phyloP scores from a whole-genome alignment of 306 rosid genomes.

The Myrica gale region DNA sequence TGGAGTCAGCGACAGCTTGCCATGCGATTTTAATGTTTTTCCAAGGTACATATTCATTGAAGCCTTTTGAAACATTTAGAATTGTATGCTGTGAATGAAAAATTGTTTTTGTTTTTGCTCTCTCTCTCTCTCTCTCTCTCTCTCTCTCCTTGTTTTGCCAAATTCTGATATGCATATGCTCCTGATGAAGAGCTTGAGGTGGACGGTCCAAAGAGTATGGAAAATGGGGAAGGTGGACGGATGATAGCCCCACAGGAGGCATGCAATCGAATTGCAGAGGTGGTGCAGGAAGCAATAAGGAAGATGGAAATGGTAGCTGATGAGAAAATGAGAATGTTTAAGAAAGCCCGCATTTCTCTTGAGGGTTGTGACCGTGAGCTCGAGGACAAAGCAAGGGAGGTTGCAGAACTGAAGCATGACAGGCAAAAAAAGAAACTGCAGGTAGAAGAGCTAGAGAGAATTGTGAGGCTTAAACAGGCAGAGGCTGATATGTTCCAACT shows the following conservation, averaged over 20 bases:
- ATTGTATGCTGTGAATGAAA: background rate
- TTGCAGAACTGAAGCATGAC: constrained; percentile 70
- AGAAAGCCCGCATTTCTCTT: constrained; percentile 85
- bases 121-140: background rate
- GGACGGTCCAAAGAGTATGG: constrained; percentile 68
- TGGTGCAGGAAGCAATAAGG: constrained; percentile 89
- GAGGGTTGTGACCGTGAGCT: constrained; percentile 85
- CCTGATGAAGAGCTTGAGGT: constrained; percentile 77
- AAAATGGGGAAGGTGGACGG: constrained; percentile 84
- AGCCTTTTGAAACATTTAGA: constrained; percentile 2
- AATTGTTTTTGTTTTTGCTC: background rate
- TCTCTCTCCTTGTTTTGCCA: background rate
- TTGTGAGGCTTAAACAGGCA: constrained; percentile 89
- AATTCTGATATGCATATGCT: constrained; percentile 22
- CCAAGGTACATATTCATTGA: constrained; percentile 54
- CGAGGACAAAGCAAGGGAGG: constrained; percentile 87
- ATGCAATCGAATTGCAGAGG: constrained; percentile 88
- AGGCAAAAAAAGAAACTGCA: constrained; percentile 82
- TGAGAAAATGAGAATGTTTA: constrained; percentile 93
- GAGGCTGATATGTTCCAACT: constrained; percentile 97
- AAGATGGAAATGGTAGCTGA: constrained; percentile 99
- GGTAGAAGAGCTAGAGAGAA: constrained; percentile 90
- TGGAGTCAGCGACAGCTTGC: constrained; percentile 68
- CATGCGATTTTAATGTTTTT: constrained; percentile 75
- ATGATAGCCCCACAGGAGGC: constrained; percentile 95